phyloP scores from a whole-genome alignment of 192 early-diverging fungal genomes.

The Entomortierella lignicola region DNA sequence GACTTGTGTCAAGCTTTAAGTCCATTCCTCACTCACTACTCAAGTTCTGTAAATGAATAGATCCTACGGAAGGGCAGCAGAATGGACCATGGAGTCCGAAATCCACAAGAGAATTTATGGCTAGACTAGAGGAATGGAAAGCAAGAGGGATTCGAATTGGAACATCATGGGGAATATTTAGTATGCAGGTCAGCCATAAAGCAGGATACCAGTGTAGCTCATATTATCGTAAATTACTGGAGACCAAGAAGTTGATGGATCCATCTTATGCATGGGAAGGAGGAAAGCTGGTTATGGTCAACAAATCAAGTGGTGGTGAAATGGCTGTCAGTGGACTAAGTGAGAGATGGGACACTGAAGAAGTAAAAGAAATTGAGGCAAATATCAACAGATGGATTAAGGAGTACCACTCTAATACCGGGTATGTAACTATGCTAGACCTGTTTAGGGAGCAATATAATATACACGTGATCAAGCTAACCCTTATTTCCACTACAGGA shows the following conservation, averaged over 20 bases:
- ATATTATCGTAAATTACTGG: conserved; percentile 65
- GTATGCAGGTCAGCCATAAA: conserved; percentile 60
- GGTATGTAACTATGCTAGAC: conserved; percentile 20
- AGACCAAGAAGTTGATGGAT: conserved; percentile 56
- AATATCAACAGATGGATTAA: conserved; percentile 63
- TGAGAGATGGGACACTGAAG: conserved; percentile 57
- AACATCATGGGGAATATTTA: conserved; percentile 69
- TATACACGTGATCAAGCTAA: too few relatives aligned
- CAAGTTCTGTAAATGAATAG: conserved; percentile 9
- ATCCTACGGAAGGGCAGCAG: conserved; percentile 63
- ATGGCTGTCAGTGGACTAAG: conserved; percentile 56
- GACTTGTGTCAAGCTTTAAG: too few relatives aligned
- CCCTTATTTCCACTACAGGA: background rate
- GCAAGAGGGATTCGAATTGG: conserved; percentile 58
- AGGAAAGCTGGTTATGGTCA: conserved; percentile 62
- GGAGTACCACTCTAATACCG: conserved; percentile 56
- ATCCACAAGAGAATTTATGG: conserved; percentile 63
- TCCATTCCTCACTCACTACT: background rate
- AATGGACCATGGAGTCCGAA: conserved; percentile 61
- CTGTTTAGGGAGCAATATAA: too few relatives aligned
- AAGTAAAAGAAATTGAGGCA: conserved; percentile 60
- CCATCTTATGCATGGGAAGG: conserved; percentile 60
- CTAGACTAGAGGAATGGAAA: conserved; percentile 61
- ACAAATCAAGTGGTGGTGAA: conserved; percentile 56
- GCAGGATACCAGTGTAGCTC: conserved; percentile 72